Evolutionary conservation across 2,329 filamentous ascomycete genomes (phyloP).

Genomic region (Fusarium drepaniforme): DNA sequence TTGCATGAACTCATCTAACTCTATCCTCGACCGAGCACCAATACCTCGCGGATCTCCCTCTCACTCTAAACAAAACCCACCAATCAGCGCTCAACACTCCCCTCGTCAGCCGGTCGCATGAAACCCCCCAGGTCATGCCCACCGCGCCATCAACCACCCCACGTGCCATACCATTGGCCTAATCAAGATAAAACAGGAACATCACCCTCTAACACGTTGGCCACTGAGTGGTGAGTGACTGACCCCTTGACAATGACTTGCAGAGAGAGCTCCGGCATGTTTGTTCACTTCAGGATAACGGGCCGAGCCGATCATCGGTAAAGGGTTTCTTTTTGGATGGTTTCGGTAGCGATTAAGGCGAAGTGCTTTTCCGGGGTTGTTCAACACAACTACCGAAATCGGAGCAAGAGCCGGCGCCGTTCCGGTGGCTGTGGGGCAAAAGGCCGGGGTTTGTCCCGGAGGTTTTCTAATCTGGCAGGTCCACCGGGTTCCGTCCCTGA

Average conservation of each 20-base stretch:
- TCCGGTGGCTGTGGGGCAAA: constrained; percentile 25
- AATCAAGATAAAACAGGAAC: constrained; percentile 20
- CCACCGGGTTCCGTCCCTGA: neutral
- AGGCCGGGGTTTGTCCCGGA: neutral
- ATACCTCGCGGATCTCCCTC: constrained; percentile 29
- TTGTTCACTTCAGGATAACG: constrained; percentile 27
- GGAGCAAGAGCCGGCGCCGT: constrained; percentile 26
- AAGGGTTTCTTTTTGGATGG: neutral
- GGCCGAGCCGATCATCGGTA: constrained; percentile 26
- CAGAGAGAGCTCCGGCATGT: constrained; percentile 3
- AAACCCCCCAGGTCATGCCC: constrained; percentile 30
- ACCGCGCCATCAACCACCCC: constrained; percentile 27
- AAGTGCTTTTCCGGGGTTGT: neutral
- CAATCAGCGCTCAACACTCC: constrained; percentile 28
- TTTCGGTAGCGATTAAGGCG: constrained; percentile 27
- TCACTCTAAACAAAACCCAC: constrained; percentile 6
- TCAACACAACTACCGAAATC: constrained; percentile 31
- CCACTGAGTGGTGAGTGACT: constrained; percentile 20
- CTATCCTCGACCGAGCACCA: constrained; percentile 31
- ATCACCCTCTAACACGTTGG: constrained; percentile 27
- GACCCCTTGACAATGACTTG: constrained; percentile 10
- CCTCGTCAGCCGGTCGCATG: constrained; percentile 26
- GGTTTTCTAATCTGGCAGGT: neutral
- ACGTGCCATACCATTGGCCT: constrained; percentile 35
- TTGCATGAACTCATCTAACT: constrained; percentile 37